Base-by-base conservation (phyloP, 2,329 filamentous ascomycete genomes). In the Dactylonectria macrodidyma region DNA sequence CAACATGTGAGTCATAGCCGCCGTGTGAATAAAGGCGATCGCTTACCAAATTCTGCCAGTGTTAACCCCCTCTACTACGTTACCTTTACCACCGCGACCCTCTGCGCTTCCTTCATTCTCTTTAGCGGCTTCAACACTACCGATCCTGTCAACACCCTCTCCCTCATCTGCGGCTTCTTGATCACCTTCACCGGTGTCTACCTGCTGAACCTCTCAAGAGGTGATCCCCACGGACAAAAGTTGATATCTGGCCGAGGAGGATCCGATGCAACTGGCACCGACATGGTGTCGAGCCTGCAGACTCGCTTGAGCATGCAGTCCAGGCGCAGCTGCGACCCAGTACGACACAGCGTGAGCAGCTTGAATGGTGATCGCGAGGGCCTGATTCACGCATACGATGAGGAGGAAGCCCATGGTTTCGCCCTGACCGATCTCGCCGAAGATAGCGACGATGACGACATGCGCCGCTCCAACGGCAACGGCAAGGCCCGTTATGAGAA, bases 41-140 rank as follows among this genome's bases (percentile, higher is more conserved):
- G 38, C 41, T 62, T 22, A 24, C 68, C 69, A 44, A 68, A 34
- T 11, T n/a, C 10, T 26, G 4, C 14, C 75, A 97, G 95, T 78
- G 95, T 98, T 63, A 98, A 98, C 79, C 95, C 95, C 7, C 88
- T 98, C 30, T 98, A 98, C 86, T 98, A 98, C 81, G 95, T 98
- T 60, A 97, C 95, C 2, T 98, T 98, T 80, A 98, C 95, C 3
- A 98, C 95, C 1, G 95, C 93, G 68, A 98, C 95, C 8, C 90
- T 98, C 48, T 92, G 93, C 80, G 95, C 95, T 65, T 98, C 95
- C 2, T 98, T 98, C 81, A 97, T 98, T 77, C 91, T 98, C 59
- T 98, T 97, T 85, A 91, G 91, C 75, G 95, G 95, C 66, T 98
- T 98, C 87, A 98, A 98, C 82, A 98, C 95, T 4, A 94, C 93